Conservation (phyloP, 2,329 filamentous ascomycete species). For the Dryadomyces quercus-mongolicae region DNA sequence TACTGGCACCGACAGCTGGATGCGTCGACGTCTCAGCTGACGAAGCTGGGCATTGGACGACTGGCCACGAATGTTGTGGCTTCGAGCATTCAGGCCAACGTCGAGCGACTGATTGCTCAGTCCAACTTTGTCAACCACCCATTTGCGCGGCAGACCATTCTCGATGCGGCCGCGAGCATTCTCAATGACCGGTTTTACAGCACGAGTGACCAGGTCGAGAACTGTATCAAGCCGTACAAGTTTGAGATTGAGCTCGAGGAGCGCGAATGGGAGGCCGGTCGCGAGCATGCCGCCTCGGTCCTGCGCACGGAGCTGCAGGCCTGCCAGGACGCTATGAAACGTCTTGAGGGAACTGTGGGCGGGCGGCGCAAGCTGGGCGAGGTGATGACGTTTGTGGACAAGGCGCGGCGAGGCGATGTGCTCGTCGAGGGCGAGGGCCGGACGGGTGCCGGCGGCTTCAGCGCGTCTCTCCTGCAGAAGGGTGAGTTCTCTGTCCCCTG, state of each 20-base stretch:
- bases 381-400: slow-evolving; percentile 84
- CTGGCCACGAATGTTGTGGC: slow-evolving; percentile 87
- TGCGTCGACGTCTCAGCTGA: slow-evolving; percentile 77
- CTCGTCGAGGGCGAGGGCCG: slow-evolving; percentile 71
- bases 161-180: slow-evolving; percentile 78
- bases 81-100: slow-evolving; percentile 70
- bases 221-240: slow-evolving; percentile 98
- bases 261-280: slow-evolving; percentile 72
- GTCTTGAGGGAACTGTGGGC: slow-evolving; percentile 65
- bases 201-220: slow-evolving; percentile 95
- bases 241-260: slow-evolving; percentile 94
- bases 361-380: slow-evolving; percentile 77
- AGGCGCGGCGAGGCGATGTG: slow-evolving; percentile 74
- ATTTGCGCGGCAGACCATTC: slow-evolving; percentile 85
- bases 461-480: slow-evolving; percentile 68
- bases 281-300: slow-evolving; percentile 68
- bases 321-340: slow-evolving; percentile 66
- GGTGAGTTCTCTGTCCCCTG: slow-evolving; percentile 54
- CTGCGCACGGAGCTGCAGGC: slow-evolving; percentile 81
- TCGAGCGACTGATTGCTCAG: slow-evolving; percentile 64
- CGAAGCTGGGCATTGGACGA: slow-evolving; percentile 86
- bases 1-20: slow-evolving; percentile 95
- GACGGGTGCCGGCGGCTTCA: slow-evolving; percentile 88
- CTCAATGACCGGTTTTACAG: slow-evolving; percentile 92
- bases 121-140: slow-evolving; percentile 87